Conservation (phyloP, 73 alveolate species). For the Paramecium biaurelia region DNA sequence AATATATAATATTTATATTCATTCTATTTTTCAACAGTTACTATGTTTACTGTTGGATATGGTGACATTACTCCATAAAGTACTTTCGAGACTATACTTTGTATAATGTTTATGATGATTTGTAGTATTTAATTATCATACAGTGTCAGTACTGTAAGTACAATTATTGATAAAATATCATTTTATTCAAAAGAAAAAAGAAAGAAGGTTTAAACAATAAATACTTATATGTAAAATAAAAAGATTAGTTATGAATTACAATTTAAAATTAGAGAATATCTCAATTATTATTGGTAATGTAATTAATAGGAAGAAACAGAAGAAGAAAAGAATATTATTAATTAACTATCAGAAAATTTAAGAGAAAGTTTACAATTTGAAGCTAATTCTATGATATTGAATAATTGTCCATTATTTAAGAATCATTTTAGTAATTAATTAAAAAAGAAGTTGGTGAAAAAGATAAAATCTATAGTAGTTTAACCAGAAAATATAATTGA, state of each 20-base stretch:
- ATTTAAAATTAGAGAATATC: conserved; percentile 37
- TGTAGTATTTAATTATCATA: conserved; percentile 52
- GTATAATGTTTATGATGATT: conserved; percentile 39
- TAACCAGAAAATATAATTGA: conserved; percentile 47
- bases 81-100: conserved; percentile 18
- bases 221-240: conserved; percentile 49
- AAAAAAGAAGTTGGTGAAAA: conserved; percentile 5
- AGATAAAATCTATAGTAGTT: not conserved
- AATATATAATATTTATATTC: conserved; percentile 37
- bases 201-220: conserved; percentile 36
- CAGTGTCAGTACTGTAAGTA: conserved; percentile 61
- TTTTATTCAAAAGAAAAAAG: conserved; percentile 33
- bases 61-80: conserved; percentile 62
- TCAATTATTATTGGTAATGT: conserved; percentile 49
- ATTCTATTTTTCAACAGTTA: conserved; percentile 49
- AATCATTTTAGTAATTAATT: conserved; percentile 31
- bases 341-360: not conserved
- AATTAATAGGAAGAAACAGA: conserved; percentile 27
- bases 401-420: conserved; percentile 21
- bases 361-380: not conserved
- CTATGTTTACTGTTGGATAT: conserved; percentile 66
- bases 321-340: conserved; percentile 7
- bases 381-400: conserved; percentile 36
- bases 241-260: conserved; percentile 45
- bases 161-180: conserved; percentile 42